Percentiles rank a stretch among this genome's conserved stretches.
Conservation (phyloP, 768 basidiomycete species). For the Pulveroboletus sp. region DNA sequence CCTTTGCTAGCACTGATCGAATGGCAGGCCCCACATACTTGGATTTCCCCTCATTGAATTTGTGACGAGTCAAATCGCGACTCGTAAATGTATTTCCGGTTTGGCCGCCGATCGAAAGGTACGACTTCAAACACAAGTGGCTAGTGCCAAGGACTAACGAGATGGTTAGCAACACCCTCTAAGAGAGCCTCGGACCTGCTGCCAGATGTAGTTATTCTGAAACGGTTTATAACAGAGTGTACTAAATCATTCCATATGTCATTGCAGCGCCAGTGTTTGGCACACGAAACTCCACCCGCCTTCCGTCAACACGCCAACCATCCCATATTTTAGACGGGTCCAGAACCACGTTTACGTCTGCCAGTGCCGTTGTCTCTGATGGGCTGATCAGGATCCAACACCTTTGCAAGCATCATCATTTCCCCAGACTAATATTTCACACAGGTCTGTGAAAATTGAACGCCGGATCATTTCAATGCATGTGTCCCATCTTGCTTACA, state of each 20-base stretch:
- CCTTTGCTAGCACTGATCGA: background rate
- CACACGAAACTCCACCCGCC: background rate
- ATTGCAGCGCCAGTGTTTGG: background rate
- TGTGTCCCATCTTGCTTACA: background rate
- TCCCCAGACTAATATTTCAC: conserved; percentile 10
- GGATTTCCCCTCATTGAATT: background rate
- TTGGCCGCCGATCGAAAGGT: conserved; percentile 16
- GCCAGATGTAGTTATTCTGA: background rate
- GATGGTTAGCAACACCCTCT: conserved; percentile 1
- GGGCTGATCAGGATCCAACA: background rate
- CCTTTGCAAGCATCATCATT: conserved; percentile 9
- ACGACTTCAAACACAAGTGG: conserved; percentile 2
- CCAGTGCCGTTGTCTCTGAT: background rate
- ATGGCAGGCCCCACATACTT: background rate
- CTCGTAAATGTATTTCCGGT: conserved; percentile 9
- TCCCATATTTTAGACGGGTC: background rate
- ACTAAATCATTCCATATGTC: background rate
- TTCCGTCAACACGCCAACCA: background rate
- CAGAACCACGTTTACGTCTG: background rate
- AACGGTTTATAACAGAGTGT: background rate
- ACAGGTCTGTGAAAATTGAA: background rate
- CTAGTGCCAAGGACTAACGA: conserved; percentile 7
- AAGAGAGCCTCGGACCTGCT: conserved; percentile 8
- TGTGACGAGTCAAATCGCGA: background rate
- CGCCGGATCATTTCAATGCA: background rate